A percentile compares a stretch with the other conserved stretches of the same genome.
Evolutionary conservation across 2,329 filamentous ascomycete species (phyloP).

Genomic region (Coleophoma crateriformis): DNA sequence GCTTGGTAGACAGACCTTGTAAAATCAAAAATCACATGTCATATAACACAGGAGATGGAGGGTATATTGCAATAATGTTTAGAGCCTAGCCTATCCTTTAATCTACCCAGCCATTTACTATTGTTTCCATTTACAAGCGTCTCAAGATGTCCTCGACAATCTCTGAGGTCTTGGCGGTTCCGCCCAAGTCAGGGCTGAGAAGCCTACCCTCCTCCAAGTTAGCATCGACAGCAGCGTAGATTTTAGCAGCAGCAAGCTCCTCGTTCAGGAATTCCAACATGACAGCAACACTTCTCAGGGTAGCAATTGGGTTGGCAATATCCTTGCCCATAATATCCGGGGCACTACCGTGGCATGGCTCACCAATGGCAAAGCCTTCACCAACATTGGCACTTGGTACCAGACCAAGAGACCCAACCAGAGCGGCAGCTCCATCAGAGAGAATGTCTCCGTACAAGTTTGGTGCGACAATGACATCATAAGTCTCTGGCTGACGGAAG

Average conservation of each 20-base stretch:
- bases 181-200: conserved; percentile 85
- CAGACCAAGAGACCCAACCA: conserved; percentile 86
- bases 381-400: conserved; percentile 95
- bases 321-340: conserved; percentile 91
- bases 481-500: conserved; percentile 89
- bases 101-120: no score
- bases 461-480: conserved; percentile 96
- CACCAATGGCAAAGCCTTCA: conserved; percentile 89
- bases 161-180: conserved; percentile 77
- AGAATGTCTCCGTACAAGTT: conserved; percentile 98
- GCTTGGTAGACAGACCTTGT: no score
- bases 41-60: no score
- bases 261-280: conserved; percentile 96
- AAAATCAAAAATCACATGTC: no score
- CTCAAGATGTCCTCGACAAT: conserved; percentile 83
- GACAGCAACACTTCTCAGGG: conserved; percentile 80
- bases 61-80: no score
- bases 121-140: conserved; percentile 53
- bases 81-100: no score
- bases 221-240: conserved; percentile 87
- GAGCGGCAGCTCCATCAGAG: conserved; percentile 88
- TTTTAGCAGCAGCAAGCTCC: conserved; percentile 78
- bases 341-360: conserved; percentile 94
- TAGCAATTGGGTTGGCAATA: conserved; percentile 96
- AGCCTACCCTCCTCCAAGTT: conserved; percentile 80